A percentile compares a stretch with the other conserved stretches of the same genome.
Conservation (phyloP, 139 green algal genomes). For the Gonium pectorale region DNA sequence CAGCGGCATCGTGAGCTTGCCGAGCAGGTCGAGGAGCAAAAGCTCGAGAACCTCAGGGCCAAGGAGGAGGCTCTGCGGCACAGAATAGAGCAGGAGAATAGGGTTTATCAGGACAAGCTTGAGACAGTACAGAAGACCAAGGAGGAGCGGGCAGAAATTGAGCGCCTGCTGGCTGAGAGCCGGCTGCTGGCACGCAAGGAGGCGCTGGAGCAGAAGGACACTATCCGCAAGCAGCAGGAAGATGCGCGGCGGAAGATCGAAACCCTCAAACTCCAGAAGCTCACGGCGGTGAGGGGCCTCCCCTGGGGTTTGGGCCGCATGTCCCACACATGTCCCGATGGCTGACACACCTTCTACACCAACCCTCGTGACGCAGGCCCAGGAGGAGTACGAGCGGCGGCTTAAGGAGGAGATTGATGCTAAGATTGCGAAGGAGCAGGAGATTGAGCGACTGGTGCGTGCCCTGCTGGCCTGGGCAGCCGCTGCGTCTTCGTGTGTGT, state of each 20-base stretch:
- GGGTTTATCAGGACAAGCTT: constrained; percentile 58
- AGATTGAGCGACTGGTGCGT: constrained; percentile 76
- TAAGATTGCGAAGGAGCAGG: constrained; percentile 71
- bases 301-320: neutral
- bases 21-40: constrained; percentile 65
- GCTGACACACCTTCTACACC: neutral
- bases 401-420: constrained; percentile 74
- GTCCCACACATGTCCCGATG: neutral
- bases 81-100: constrained; percentile 67
- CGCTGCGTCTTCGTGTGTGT: too few relatives aligned
- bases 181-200: constrained; percentile 64
- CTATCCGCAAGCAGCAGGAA: constrained; percentile 64
- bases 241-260: constrained; percentile 63
- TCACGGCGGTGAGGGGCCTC: constrained; percentile 69
- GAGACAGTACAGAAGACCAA: constrained; percentile 63
- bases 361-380: constrained; percentile 54
- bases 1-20: constrained; percentile 52
- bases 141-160: constrained; percentile 69
- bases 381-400: constrained; percentile 78
- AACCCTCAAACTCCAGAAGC: constrained; percentile 55
- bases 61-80: constrained; percentile 65
- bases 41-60: constrained; percentile 57
- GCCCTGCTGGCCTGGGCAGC: neutral
- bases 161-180: constrained; percentile 65
- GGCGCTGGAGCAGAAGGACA: constrained; percentile 77